A percentile compares a stretch with the other conserved stretches of the same genome.
Evolutionary conservation across 1,139 yeast species (phyloP).

Genomic region (Kluyveromyces sp.): DNA sequence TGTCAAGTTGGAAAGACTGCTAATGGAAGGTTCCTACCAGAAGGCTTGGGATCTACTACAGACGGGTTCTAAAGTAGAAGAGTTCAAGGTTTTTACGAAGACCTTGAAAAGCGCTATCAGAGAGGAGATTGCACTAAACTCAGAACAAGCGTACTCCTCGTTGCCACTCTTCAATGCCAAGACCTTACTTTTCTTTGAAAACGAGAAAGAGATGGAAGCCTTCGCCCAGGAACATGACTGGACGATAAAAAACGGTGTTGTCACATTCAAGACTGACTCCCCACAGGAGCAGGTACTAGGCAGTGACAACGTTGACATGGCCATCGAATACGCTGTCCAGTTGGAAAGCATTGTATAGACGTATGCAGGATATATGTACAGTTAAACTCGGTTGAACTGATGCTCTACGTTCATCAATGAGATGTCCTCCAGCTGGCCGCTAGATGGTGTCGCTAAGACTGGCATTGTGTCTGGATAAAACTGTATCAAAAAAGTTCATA

Average conservation of each 20-base stretch:
- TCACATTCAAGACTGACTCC: conserved; percentile 44
- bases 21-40: conserved; percentile 95
- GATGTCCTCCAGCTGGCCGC: too few relatives aligned
- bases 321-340: conserved; percentile 29
- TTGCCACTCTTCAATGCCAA: conserved; percentile 81
- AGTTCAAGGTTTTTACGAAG: conserved; percentile 52
- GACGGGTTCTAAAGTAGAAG: conserved; percentile 38
- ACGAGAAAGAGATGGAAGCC: conserved; percentile 55
- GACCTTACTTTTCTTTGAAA: conserved; percentile 68
- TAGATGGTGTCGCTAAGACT: too few relatives aligned
- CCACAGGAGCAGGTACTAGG: conserved; percentile 13
- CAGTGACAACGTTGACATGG: conserved; percentile 22
- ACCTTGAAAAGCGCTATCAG: conserved; percentile 72
- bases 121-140: conserved; percentile 79
- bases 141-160: conserved; percentile 68
- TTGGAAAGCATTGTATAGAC: conserved; percentile 30
- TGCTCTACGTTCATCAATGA: not conserved
- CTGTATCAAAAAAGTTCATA: not conserved
- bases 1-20: conserved; percentile 80
- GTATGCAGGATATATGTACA: not conserved
- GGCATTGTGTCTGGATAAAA: too few relatives aligned
- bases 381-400: conserved; percentile 1
- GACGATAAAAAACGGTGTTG: conserved; percentile 52
- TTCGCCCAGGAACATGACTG: conserved; percentile 59
- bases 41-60: conserved; percentile 76